These are phyloP conservation scores for Diplodia intermedia DNA, from an alignment of 2,329 filamentous ascomycete species.

Conservation along the genomic window DNA sequence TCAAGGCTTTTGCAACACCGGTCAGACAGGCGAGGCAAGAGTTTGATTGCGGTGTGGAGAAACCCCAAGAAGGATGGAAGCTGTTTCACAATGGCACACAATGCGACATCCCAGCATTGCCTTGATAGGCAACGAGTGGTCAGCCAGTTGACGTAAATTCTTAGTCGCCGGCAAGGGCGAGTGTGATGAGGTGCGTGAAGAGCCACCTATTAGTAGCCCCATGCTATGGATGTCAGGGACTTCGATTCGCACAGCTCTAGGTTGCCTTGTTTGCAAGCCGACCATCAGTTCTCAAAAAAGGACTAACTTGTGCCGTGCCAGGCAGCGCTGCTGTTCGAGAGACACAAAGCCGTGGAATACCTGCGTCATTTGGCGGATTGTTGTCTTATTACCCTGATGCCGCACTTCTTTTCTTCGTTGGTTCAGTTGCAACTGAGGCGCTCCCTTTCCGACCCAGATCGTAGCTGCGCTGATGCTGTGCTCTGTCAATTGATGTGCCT, in stretches of 20 bases:
- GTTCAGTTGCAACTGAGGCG: background rate
- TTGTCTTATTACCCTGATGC: background rate
- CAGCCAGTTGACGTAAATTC: background rate
- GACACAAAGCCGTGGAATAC: background rate
- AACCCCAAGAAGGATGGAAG: background rate
- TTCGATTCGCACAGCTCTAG: background rate
- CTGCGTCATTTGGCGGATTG: background rate
- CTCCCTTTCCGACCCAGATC: background rate
- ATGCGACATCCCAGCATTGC: background rate
- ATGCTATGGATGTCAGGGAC: background rate
- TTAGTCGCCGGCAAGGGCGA: background rate
- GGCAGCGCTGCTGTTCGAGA: background rate
- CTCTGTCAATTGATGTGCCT: background rate
- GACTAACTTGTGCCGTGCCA: background rate
- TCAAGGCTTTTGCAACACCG: background rate
- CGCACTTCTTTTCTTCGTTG: background rate
- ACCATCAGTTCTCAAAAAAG: background rate
- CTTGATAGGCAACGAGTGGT: slow-evolving; percentile 1
- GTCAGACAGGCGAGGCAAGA: slow-evolving; percentile 26
- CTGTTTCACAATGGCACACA: slow-evolving; percentile 8
- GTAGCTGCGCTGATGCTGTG: background rate
- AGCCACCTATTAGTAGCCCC: background rate
- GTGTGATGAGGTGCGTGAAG: background rate
- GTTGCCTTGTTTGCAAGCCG: background rate
- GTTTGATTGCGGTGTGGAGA: slow-evolving; percentile 16